phyloP scores from a whole-genome alignment of 2,329 filamentous ascomycete species.

The Paracorniculantispora psalliotae region DNA sequence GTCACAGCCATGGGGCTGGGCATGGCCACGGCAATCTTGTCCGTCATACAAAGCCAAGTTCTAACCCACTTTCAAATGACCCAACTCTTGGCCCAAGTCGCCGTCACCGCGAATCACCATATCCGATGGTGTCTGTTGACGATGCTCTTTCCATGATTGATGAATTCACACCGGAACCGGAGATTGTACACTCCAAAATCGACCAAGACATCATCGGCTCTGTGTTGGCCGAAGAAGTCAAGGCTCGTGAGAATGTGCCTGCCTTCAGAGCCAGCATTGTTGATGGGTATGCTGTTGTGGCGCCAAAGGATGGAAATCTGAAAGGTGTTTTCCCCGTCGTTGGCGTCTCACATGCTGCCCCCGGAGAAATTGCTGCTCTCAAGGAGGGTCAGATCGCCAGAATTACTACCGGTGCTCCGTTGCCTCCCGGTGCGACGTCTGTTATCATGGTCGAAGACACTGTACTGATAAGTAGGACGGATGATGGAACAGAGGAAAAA shows the following conservation, averaged over 20 bases:
- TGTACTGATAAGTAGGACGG: slow-evolving; percentile 65
- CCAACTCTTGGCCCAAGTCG: slow-evolving; percentile 57
- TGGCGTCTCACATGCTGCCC: slow-evolving; percentile 78
- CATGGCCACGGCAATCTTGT: slow-evolving; percentile 63
- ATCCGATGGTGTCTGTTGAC: slow-evolving; percentile 82
- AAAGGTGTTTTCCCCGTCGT: slow-evolving; percentile 83
- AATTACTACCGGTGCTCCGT: slow-evolving; percentile 90
- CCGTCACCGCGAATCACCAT: slow-evolving; percentile 80
- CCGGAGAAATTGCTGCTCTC: slow-evolving; percentile 60
- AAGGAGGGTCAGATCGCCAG: slow-evolving; percentile 73
- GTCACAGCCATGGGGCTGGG: slow-evolving; percentile 41
- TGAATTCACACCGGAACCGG: slow-evolving; percentile 64
- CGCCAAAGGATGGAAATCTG: slow-evolving; percentile 55
- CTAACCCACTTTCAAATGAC: slow-evolving; percentile 56
- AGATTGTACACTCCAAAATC: slow-evolving; percentile 54
- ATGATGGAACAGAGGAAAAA: slow-evolving; percentile 78
- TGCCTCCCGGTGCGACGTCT: slow-evolving; percentile 82
- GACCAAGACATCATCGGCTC: slow-evolving; percentile 63
- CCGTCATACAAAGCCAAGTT: slow-evolving; percentile 64
- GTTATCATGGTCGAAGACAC: slow-evolving; percentile 96
- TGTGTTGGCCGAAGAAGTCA: slow-evolving; percentile 79
- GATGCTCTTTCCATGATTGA: slow-evolving; percentile 71
- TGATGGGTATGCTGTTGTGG: slow-evolving; percentile 87
- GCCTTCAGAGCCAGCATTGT: slow-evolving; percentile 95
- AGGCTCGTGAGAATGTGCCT: slow-evolving; percentile 76